Base-by-base conservation (phyloP, 805 yeast species). In the Hanseniaspora vineae region DNA sequence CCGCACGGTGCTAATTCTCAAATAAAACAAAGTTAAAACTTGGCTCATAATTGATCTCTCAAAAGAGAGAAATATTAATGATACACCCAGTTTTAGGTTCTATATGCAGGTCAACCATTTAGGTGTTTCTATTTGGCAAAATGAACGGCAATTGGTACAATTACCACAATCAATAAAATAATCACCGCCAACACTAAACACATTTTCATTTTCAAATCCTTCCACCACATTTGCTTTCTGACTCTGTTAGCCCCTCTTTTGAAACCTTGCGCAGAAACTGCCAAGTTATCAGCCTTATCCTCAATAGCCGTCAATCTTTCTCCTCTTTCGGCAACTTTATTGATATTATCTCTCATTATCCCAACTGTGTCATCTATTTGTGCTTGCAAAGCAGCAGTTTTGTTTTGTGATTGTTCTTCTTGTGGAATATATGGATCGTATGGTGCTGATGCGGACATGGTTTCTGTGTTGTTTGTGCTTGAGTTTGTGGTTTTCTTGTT, bases 151-250 rank as follows among this genome's bases (percentile, higher is more conserved):
- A 92, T 80, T 31, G 97, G 97, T 39, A 90, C 96, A 55, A 89
- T 84, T 53, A 82, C 78, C 49, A 90, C 95, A 48, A 90, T 84
- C 49, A 90, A 68, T 55, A 90, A 68, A 46, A 89, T 78, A 60
- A 90, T 79, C 46, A 92, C 80, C 31, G 82, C 84, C 44, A 82
- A 78, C 50, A 89, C 81, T 49, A 85, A 68, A 67, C 97, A 90
- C 72, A 89, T 70, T 66, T 95, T 82, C 90, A 92, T 84, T 72
- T 92, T 92, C 78, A 92, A 76, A 65, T 90, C 96, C 67, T 92
- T 90, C 84, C 95, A 85, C 97, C 97, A 90, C 97, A 90, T 90
- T 62, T 89, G 95, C 67, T 89, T 90, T 69, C 98, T 84, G 44
- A 90, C 97, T 58, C 95, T 81, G 69, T 90, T 90, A 50, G 98